A percentile compares a stretch with the other conserved stretches of the same genome.
These are phyloP conservation scores for Fagus crenata DNA, from an alignment of 306 rosid species.

Conservation along the genomic window DNA sequence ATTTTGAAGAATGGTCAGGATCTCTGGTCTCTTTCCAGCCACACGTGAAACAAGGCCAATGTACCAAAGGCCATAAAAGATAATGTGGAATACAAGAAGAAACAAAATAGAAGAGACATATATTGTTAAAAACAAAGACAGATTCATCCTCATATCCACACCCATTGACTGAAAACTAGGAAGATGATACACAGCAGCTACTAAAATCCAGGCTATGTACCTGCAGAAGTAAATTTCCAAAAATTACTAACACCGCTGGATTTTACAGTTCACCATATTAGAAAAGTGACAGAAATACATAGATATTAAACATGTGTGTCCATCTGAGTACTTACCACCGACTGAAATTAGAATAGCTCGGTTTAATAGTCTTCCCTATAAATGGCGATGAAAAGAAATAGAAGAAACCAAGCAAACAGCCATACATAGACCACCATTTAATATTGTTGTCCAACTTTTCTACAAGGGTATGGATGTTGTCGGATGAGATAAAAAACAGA, in stretches of 20 bases:
- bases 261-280: neutral
- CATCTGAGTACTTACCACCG: slow-evolving; percentile 69
- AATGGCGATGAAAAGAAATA: slow-evolving; percentile 98
- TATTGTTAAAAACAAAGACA: slow-evolving; percentile 81
- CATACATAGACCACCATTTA: slow-evolving; percentile 99
- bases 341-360: slow-evolving; percentile 97
- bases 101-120: slow-evolving; percentile 82
- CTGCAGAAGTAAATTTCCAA: slow-evolving; percentile 44
- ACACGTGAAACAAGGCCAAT: slow-evolving; percentile 94
- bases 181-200: slow-evolving; percentile 97
- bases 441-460: slow-evolving; percentile 90
- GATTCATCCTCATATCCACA: slow-evolving; percentile 94
- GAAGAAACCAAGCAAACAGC: slow-evolving; percentile 83
- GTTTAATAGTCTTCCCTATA: slow-evolving; percentile 92
- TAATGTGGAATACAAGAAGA: slow-evolving; percentile 80
- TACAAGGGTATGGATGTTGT: slow-evolving; percentile 83
- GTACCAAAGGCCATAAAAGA: slow-evolving; percentile 92
- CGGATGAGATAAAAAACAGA: slow-evolving; percentile 94
- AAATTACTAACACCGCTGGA: slow-evolving; percentile 24
- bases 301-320: neutral
- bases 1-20: slow-evolving; percentile 82
- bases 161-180: slow-evolving; percentile 98
- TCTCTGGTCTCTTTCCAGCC: slow-evolving; percentile 91
- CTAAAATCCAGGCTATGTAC: slow-evolving; percentile 91
- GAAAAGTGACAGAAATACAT: slow-evolving; percentile 5